Evolutionary conservation across 805 yeast species (phyloP).

Genomic region (Saturnispora silvae): DNA sequence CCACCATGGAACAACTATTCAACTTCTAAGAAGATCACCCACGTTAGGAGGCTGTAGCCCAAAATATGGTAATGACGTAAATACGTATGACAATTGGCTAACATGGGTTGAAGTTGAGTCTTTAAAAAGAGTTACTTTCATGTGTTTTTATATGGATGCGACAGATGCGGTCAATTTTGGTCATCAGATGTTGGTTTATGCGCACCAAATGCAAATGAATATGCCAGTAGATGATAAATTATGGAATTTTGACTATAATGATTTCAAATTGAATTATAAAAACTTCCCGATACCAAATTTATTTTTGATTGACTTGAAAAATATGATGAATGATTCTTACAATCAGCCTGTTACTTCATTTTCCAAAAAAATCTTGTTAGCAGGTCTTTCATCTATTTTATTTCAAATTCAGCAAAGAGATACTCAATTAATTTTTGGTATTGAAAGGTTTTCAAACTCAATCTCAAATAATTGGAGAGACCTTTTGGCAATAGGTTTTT

Average conservation of each 20-base stretch:
- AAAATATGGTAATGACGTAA: constrained; percentile 14
- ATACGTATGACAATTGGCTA: constrained; percentile 30
- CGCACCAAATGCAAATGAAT: constrained; percentile 51
- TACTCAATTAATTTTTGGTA: constrained; percentile 42
- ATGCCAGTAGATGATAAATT: constrained; percentile 54
- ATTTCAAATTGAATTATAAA: constrained; percentile 17
- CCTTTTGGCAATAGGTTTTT: constrained; percentile 55
- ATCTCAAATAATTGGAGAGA: constrained; percentile 54
- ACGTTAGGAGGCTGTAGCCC: constrained; percentile 63
- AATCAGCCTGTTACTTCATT: constrained; percentile 40
- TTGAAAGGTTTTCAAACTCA: constrained; percentile 28
- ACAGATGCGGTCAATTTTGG: constrained; percentile 72
- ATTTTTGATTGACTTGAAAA: constrained; percentile 49
- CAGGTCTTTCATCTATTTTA: constrained; percentile 58
- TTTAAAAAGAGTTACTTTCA: constrained; percentile 64
- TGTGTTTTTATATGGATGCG: constrained; percentile 75
- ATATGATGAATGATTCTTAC: constrained; percentile 42
- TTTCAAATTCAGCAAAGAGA: constrained; percentile 67
- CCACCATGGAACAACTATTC: constrained; percentile 82
- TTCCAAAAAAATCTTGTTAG: constrained; percentile 55
- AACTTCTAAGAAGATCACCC: constrained; percentile 64
- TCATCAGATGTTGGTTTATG: constrained; percentile 47
- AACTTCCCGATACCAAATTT: constrained; percentile 27
- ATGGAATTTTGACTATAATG: constrained; percentile 33
- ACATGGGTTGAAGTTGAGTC: constrained; percentile 76